Conservation (phyloP, 2,329 filamentous ascomycete species). For the Thelonectria rubi region DNA sequence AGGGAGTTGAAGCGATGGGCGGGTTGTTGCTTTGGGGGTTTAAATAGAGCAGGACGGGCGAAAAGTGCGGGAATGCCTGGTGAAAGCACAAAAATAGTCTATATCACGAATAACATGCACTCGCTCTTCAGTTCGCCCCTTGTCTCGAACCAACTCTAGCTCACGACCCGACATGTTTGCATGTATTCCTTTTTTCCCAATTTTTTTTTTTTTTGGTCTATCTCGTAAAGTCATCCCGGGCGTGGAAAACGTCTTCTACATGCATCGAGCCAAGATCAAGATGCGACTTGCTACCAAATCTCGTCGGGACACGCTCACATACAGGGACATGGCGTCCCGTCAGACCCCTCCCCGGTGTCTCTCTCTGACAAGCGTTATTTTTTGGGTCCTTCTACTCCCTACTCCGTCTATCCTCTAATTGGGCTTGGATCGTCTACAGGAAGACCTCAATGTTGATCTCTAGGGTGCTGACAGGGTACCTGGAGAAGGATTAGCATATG, state of each 20-base stretch:
- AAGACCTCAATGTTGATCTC: constrained; percentile 96
- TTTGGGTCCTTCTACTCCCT: constrained; percentile 16
- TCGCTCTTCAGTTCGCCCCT: no score
- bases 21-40: not conserved
- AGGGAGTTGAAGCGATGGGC: not conserved
- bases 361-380: constrained; percentile 11
- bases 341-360: constrained; percentile 5
- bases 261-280: constrained; percentile 23
- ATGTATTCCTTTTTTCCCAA: constrained; percentile 10
- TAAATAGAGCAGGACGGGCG: not conserved
- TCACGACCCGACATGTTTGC: not conserved
- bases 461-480: constrained; percentile 90
- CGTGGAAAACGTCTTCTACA: constrained; percentile 33
- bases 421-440: constrained; percentile 62
- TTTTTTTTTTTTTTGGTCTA: constrained; percentile 39
- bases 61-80: no score
- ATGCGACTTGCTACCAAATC: constrained; percentile 19
- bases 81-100: no score
- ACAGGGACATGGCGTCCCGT: constrained; percentile 5
- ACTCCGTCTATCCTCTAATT: constrained; percentile 27
- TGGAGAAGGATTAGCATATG: constrained; percentile 46
- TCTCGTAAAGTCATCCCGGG: constrained; percentile 38
- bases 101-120: no score
- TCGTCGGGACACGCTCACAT: constrained; percentile 29
- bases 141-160: not conserved